Evolutionary conservation across 2,329 filamentous ascomycete genomes (phyloP).

Genomic region (Exophiala calicioides): DNA sequence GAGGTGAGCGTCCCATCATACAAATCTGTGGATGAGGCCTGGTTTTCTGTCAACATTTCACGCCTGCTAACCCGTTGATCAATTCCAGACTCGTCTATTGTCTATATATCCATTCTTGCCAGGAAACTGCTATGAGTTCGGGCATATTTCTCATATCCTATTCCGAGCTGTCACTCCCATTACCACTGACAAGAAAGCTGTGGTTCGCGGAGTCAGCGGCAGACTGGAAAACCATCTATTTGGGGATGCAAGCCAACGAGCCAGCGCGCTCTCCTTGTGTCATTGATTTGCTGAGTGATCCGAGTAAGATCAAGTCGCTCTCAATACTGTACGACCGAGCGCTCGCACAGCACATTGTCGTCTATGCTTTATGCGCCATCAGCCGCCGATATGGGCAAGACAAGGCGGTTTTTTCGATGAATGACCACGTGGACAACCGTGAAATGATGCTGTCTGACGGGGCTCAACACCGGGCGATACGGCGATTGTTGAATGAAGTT

Average conservation of each 20-base stretch:
- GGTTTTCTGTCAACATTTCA: not conserved
- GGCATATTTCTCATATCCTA: slow-evolving; percentile 3
- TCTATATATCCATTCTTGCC: not conserved
- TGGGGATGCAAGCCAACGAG: not conserved
- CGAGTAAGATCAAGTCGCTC: not conserved
- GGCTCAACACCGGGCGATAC: not conserved
- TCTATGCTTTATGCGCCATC: not conserved
- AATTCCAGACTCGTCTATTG: not conserved
- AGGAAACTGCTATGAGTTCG: not conserved
- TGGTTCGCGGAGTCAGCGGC: not conserved
- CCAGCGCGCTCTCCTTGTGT: not conserved
- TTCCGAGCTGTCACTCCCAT: slow-evolving; percentile 3
- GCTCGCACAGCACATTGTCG: not conserved
- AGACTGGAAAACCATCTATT: slow-evolving; percentile 3
- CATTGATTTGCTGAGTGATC: slow-evolving; percentile 3
- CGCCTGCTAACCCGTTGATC: not conserved
- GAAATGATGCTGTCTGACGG: not conserved
- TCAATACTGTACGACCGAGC: slow-evolving; percentile 2
- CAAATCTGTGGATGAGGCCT: not conserved
- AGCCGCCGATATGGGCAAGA: slow-evolving; percentile 1
- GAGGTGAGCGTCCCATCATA: not conserved
- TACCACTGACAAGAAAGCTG: slow-evolving; percentile 1
- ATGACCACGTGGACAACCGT: not conserved
- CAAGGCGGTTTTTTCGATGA: not conserved
- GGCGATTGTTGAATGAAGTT: not conserved